Percentiles rank a stretch among this genome's conserved stretches.
phyloP scores from a whole-genome alignment of 805 yeast genomes.

The Sugiyamaella lignohabitans region DNA sequence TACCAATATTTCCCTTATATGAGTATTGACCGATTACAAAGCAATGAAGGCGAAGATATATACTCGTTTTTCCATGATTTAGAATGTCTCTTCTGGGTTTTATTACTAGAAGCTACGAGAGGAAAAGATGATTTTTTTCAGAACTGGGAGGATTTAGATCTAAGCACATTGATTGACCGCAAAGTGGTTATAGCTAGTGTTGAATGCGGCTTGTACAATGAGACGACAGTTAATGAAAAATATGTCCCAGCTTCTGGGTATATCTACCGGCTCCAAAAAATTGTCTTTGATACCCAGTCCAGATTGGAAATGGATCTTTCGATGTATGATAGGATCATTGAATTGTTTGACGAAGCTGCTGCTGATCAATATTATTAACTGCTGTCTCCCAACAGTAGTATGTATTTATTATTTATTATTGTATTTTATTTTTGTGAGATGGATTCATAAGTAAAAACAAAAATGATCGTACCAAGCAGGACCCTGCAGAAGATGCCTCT shows the following conservation, averaged over 20 bases:
- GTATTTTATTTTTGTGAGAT: too few species aligned
- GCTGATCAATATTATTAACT: too few species aligned
- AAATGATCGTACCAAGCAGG: too few species aligned
- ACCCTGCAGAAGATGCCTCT: too few species aligned
- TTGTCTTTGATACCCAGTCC: neutral
- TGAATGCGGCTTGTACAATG: neutral
- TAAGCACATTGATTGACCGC: neutral
- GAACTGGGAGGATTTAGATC: neutral
- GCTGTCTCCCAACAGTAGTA: too few species aligned
- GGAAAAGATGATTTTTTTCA: neutral
- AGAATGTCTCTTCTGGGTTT: neutral
- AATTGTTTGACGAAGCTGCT: conserved; percentile 46
- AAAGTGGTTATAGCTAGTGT: neutral
- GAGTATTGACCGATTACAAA: neutral
- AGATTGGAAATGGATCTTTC: neutral
- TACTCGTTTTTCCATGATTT: neutral
- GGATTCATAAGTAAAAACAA: too few species aligned
- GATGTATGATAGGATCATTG: conserved; percentile 36
- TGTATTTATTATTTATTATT: too few species aligned
- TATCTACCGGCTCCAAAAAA: neutral
- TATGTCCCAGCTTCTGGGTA: neutral
- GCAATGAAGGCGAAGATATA: neutral
- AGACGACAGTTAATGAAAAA: neutral
- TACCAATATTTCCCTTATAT: neutral
- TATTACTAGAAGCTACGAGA: neutral